Evolutionary conservation across 495 filamentous ascomycete species (phyloP).

Genomic region (Cercophora scortea): DNA sequence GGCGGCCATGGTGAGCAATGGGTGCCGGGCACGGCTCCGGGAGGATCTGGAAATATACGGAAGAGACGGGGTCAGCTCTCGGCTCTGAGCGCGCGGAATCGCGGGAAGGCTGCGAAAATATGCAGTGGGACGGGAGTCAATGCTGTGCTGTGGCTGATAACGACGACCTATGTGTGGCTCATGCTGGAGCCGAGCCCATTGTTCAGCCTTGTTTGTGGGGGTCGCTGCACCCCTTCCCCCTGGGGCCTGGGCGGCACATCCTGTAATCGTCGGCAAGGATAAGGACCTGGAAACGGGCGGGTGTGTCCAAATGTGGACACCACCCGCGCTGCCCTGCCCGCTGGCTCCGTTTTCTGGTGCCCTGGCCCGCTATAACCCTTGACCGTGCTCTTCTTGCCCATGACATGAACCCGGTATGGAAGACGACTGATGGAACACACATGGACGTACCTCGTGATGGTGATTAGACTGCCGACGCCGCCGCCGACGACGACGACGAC

Average conservation of each 20-base stretch:
- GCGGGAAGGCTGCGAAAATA: constrained; percentile 14
- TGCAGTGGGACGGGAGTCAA: no score
- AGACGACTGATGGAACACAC: no score
- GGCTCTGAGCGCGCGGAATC: no score
- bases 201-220: constrained; percentile 9
- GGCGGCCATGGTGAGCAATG: neutral
- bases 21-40: neutral
- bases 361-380: no score
- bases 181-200: no score
- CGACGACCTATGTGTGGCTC: neutral
- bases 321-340: neutral
- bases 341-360: neutral
- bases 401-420: no score
- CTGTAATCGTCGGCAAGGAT: neutral
- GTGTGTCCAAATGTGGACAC: no score
- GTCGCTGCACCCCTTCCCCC: neutral
- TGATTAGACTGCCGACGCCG: no score
- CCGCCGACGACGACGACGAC: no score
- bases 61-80: neutral
- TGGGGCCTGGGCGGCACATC: no score
- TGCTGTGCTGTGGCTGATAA: neutral
- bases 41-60: neutral
- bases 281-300: constrained; percentile 9
- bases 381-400: no score
- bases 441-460: no score